phyloP scores from a whole-genome alignment of 305 asterid species.

The Lippia alba region DNA sequence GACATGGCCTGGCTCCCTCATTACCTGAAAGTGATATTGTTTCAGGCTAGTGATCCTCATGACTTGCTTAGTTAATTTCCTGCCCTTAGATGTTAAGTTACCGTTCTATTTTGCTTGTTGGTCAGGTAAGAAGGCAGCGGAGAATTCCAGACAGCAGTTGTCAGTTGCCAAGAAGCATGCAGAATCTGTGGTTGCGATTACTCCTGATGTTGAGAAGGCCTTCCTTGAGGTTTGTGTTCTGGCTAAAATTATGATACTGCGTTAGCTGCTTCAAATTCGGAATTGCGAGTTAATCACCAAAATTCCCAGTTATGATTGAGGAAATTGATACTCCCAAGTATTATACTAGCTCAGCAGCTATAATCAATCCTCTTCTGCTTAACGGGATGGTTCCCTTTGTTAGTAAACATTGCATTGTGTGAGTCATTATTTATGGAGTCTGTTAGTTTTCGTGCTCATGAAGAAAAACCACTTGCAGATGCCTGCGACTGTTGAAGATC shows the following conservation, averaged over 20 bases:
- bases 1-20: constrained; percentile 6
- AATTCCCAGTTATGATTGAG: constrained; percentile 2
- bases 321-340: constrained; percentile 14
- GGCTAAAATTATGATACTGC: constrained; percentile 31
- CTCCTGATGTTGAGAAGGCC: constrained; percentile 74
- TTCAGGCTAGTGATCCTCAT: constrained; percentile 26
- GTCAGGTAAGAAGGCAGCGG: constrained; percentile 62
- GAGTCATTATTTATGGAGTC: constrained; percentile 34
- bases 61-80: constrained; percentile 17
- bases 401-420: constrained; percentile 15
- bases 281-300: constrained; percentile 2
- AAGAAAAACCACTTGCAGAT: constrained; percentile 59
- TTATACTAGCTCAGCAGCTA: constrained; percentile 11
- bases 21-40: constrained; percentile 22
- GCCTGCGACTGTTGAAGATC: constrained; percentile 93
- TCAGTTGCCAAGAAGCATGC: constrained; percentile 72
- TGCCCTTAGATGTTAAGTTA: constrained; percentile 18
- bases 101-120: constrained; percentile 30
- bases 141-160: constrained; percentile 49
- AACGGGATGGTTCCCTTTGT: neutral
- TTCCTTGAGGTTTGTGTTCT: constrained; percentile 76
- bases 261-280: constrained; percentile 16
- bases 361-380: constrained; percentile 16
- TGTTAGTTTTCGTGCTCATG: constrained; percentile 17
- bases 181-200: constrained; percentile 69